Evolutionary conservation across 345 rosid species (phyloP).

Genomic region (Salix purpurea): DNA sequence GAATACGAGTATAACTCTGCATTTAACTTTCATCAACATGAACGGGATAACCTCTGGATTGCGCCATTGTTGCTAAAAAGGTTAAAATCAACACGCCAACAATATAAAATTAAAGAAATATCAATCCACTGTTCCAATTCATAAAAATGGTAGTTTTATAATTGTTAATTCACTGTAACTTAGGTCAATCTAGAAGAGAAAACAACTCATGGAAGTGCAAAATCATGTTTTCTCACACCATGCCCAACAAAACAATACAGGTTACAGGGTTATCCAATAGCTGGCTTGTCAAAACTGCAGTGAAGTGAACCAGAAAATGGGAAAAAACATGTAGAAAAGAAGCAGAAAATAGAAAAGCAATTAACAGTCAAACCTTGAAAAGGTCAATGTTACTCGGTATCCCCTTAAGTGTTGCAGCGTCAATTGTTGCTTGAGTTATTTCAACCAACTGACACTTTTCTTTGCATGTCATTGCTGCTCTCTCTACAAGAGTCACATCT

Average conservation of each 20-base stretch:
- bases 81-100: background rate
- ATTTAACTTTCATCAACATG: background rate
- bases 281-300: background rate
- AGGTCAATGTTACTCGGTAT: constrained; percentile 95
- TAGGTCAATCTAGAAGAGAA: background rate
- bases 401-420: constrained; percentile 89
- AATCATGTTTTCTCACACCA: background rate
- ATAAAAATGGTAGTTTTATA: background rate
- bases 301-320: background rate
- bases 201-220: background rate
- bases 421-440: constrained; percentile 90
- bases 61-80: background rate
- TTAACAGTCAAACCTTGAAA: constrained; percentile 54
- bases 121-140: background rate
- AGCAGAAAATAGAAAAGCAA: constrained; percentile 5
- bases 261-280: background rate
- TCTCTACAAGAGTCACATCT: constrained; percentile 64
- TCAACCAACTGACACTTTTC: constrained; percentile 63
- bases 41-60: background rate
- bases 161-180: no score
- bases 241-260: background rate
- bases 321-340: background rate
- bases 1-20: background rate
- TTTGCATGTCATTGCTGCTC: constrained; percentile 65
- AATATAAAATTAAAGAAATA: background rate